Base-by-base conservation (phyloP, 2,329 filamentous ascomycete genomes). In the Ceratocystis destructans region DNA sequence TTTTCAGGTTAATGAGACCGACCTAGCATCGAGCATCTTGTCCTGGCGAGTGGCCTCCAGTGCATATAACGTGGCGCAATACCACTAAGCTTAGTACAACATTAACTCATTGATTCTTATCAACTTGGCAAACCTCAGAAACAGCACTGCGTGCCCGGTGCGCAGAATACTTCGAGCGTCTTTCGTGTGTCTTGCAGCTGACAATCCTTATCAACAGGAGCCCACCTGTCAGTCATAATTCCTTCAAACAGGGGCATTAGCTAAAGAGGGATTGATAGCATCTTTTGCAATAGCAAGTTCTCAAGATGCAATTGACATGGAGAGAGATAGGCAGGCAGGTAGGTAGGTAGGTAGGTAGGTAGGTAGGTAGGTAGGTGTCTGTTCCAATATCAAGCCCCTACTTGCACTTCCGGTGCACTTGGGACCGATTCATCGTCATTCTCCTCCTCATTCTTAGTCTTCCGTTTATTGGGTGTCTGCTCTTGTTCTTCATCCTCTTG, bases 201-300 rank as follows among this genome's bases (percentile, higher is more conserved):
- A 59, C 53, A 33, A n/a, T 59, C 53, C 53, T 33, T 59, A 59
- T 59, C 53, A 59, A 59, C n/a, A 25, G 33, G 15, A 33, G 53
- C 53, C 28, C 53, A 31, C 53, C 53, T 59, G 53, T 59, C 53
- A 59, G 28, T 59, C 25, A 17, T 10, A 7, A 59, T 59, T 59
- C 53, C 53, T 59, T 33, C 28, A 59, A 31, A 31, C 28, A 28
- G 53, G 53, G 53, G 53, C 33, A 59, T 25, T n/a, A 20, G 53
- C 33, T 17, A 20, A 59, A 7, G 53, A 59, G 53, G 28, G n/a
- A 25, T n/a, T 33, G 28, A 59, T 33, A 33, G 46, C 46, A 33
- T 22, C 25, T 59, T n/a, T 33, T 15, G 15, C 28, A 7, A 2
- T 33, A 5, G 15, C n/a, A 25, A 20, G 15, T 59, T 7, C 17